These are phyloP conservation scores for Alternaria alternata DNA, from an alignment of 2,329 filamentous ascomycete genomes.

Conservation along the genomic window DNA sequence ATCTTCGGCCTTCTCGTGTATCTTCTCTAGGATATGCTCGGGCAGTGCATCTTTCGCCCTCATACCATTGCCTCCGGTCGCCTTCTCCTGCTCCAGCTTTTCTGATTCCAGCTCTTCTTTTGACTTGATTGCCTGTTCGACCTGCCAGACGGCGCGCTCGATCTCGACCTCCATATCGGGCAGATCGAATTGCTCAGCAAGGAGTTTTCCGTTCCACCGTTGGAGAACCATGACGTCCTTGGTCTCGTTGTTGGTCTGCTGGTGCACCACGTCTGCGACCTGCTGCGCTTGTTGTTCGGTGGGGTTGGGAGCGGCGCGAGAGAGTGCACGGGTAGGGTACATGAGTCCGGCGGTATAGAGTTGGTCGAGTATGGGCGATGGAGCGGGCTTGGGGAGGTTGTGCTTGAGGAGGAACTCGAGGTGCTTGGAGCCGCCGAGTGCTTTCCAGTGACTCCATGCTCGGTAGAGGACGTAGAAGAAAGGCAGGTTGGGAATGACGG, in stretches of 20 bases:
- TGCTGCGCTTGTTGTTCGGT: slow-evolving; percentile 49
- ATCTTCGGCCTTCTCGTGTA: slow-evolving; percentile 36
- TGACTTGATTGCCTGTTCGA: slow-evolving; percentile 55
- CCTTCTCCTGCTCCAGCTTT: slow-evolving; percentile 49
- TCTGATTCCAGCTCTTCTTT: slow-evolving; percentile 48
- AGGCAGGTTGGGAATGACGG: slow-evolving; percentile 88
- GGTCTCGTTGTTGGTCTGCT: slow-evolving; percentile 51
- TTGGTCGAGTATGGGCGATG: slow-evolving; percentile 74
- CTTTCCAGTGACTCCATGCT: slow-evolving; percentile 66
- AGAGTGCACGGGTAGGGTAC: slow-evolving; percentile 52
- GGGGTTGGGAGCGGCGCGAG: slow-evolving; percentile 50
- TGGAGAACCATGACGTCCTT: slow-evolving; percentile 60
- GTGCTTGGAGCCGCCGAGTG: slow-evolving; percentile 83
- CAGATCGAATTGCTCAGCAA: slow-evolving; percentile 58
- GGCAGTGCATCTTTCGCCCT: slow-evolving; percentile 43
- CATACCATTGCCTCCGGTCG: slow-evolving; percentile 30
- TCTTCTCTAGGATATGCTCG: slow-evolving; percentile 35
- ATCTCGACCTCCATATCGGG: slow-evolving; percentile 64
- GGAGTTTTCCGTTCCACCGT: slow-evolving; percentile 60
- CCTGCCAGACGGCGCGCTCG: slow-evolving; percentile 61
- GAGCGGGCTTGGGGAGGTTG: slow-evolving; percentile 70
- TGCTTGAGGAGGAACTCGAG: slow-evolving; percentile 81
- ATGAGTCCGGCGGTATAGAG: slow-evolving; percentile 70
- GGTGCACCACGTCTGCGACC: slow-evolving; percentile 50
- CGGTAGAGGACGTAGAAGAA: slow-evolving; percentile 96